Evolutionary conservation across 805 yeast species (phyloP).

Genomic region (Nakazawaea laoshanensis): DNA sequence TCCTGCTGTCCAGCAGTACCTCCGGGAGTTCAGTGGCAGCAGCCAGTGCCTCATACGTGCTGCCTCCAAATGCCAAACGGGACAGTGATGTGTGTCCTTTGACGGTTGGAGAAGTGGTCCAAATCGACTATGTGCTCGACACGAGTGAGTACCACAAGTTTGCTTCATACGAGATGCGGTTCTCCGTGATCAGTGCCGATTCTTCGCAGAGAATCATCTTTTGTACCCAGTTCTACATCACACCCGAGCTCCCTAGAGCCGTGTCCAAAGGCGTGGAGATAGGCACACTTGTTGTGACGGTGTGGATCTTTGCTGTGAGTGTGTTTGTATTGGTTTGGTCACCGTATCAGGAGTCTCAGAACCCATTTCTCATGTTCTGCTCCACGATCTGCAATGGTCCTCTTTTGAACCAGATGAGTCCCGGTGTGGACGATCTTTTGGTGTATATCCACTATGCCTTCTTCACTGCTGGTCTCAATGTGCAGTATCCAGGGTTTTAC

Average conservation of each 20-base stretch:
- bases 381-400: conserved; percentile 53
- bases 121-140: conserved; percentile 16
- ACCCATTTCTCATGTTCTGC: conserved; percentile 42
- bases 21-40: background rate
- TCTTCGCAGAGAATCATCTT: conserved; percentile 29
- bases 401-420: conserved; percentile 46
- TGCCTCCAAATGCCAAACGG: background rate
- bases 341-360: conserved; percentile 50
- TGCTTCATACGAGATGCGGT: conserved; percentile 35
- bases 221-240: conserved; percentile 38
- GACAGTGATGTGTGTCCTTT: conserved; percentile 21
- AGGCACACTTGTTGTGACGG: conserved; percentile 30
- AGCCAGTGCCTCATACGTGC: background rate
- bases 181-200: conserved; percentile 33
- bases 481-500: conserved; percentile 55
- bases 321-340: conserved; percentile 32
- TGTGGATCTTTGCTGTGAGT: conserved; percentile 25
- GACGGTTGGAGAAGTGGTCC: conserved; percentile 16
- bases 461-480: conserved; percentile 44
- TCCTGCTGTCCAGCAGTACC: background rate
- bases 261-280: conserved; percentile 29
- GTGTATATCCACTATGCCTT: conserved; percentile 52
- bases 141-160: conserved; percentile 22
- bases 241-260: conserved; percentile 35
- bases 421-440: conserved; percentile 39